Evolutionary conservation across 257 asterid genomes (phyloP).

Genomic region (Solanum neorickii): DNA sequence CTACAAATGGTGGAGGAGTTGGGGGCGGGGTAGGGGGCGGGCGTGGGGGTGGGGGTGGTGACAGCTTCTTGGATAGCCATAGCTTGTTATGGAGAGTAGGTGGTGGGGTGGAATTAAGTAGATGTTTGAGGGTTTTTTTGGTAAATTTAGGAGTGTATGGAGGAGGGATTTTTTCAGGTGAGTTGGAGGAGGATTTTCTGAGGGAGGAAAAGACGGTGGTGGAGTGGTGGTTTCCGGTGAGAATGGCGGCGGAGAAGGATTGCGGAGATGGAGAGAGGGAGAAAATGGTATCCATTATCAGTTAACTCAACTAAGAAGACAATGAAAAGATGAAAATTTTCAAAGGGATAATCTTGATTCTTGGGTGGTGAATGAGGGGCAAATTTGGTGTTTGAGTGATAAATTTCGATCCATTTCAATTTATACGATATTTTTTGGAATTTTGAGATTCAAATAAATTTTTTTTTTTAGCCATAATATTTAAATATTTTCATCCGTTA

Average conservation of each 20-base stretch:
- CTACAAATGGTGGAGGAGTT: slow-evolving; percentile 4
- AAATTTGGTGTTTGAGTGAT: background rate
- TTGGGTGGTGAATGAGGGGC: background rate
- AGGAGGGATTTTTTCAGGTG: slow-evolving; percentile 6
- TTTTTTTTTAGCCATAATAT: no score
- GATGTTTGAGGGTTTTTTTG: slow-evolving; percentile 51
- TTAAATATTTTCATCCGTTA: no score
- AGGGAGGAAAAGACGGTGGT: slow-evolving; percentile 2
- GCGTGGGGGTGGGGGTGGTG: slow-evolving; percentile 8
- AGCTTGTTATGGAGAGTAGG: background rate
- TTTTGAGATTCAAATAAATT: rapidly evolving
- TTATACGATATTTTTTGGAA: rapidly evolving
- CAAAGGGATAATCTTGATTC: background rate
- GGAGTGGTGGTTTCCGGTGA: slow-evolving; percentile 21
- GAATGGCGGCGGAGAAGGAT: background rate
- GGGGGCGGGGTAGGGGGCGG: slow-evolving; percentile 25
- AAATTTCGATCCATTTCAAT: no score
- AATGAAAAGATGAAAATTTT: background rate
- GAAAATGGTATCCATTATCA: background rate
- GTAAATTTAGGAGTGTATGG: slow-evolving; percentile 12
- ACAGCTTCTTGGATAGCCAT: background rate
- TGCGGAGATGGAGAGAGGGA: background rate
- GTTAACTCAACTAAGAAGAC: background rate
- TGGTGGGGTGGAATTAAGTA: slow-evolving; percentile 18
- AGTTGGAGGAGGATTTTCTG: background rate